A percentile compares a stretch with the other conserved stretches of the same genome.
phyloP scores from a whole-genome alignment of 306 rosid species.

The Acacia crassicarpa region DNA sequence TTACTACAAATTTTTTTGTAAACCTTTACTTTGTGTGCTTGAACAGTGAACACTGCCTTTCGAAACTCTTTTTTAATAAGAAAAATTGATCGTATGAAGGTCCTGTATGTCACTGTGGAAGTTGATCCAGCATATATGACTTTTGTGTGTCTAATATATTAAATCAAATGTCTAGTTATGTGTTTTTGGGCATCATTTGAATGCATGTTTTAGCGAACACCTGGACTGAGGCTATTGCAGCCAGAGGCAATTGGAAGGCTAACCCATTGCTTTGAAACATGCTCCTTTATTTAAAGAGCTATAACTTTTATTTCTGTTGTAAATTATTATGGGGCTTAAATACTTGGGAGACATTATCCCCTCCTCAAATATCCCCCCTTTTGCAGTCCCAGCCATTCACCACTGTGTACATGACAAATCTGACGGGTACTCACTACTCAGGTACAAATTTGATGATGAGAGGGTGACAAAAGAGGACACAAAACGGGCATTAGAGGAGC shows the following conservation, averaged over 20 bases:
- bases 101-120: neutral
- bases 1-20: neutral
- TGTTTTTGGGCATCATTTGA: constrained; percentile 1
- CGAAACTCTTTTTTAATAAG: neutral
- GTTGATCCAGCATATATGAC: neutral
- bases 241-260: constrained; percentile 6
- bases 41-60: neutral
- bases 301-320: neutral
- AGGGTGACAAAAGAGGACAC: constrained; percentile 94
- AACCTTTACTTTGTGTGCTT: neutral
- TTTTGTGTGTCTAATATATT: neutral
- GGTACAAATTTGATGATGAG: constrained; percentile 98
- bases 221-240: neutral
- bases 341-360: constrained; percentile 4
- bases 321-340: constrained; percentile 4
- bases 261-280: constrained; percentile 8
- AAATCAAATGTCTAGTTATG: neutral
- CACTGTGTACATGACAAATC: constrained; percentile 23
- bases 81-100: neutral
- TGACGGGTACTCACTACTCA: constrained; percentile 46
- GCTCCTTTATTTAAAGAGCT: neutral
- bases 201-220: neutral
- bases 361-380: constrained; percentile 14
- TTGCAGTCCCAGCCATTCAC: constrained; percentile 1
- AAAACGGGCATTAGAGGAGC: constrained; percentile 96